Base-by-base conservation (phyloP, 1,284 basidiomycete genomes). In the Fomes fomentarius region DNA sequence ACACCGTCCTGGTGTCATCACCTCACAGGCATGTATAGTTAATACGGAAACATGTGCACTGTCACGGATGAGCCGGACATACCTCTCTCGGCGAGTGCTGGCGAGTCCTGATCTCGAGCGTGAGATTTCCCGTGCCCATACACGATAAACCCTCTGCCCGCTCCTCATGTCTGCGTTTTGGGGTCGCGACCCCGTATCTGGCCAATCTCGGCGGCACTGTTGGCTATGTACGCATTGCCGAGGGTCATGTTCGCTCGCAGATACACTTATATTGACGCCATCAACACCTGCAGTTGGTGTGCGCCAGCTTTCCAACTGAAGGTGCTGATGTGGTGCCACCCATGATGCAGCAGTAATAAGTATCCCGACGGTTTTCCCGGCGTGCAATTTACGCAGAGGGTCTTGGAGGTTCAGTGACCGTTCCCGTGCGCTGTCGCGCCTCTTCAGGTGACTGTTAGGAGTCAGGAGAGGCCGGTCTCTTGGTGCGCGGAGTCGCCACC, bases 161-260 rank as follows among this genome's bases (percentile, higher is more conserved):
- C n/a, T 33, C 43, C 33, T 15, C 45, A 26, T 26, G 22, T 35
- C 31, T 25, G 31, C 38, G 26, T 39, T 48, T 38, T 48, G 52
- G 52, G 47, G 52, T 49, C n/a, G 35, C 21, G 24, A 46, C 51
- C 51, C 51, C 31, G 35, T 49, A 48, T 54, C 41, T 34, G 15
- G 28, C 19, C n/a, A 19, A 44, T 54, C 47, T 48, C 34, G 19
- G 40, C 34, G 45, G n/a, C 38, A 15, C 14, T 21, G 24, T 24
- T 40, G 38, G 38, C 12, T 8, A 40, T 7, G 9, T 40, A 14
- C 17, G 10, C 21, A n/a, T 40, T 40, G 38, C 21, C 38, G 38
- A 22, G 38, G 9, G 8, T 24, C 38, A 21, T 21, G 28, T 12
- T n/a, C n/a, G n/a, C n/a, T n/a, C n/a, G n/a, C n/a, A n/a, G n/a